These are phyloP conservation scores for Mortierella sp. DNA, from an alignment of 371 early-diverging fungal genomes.

Conservation along the genomic window DNA sequence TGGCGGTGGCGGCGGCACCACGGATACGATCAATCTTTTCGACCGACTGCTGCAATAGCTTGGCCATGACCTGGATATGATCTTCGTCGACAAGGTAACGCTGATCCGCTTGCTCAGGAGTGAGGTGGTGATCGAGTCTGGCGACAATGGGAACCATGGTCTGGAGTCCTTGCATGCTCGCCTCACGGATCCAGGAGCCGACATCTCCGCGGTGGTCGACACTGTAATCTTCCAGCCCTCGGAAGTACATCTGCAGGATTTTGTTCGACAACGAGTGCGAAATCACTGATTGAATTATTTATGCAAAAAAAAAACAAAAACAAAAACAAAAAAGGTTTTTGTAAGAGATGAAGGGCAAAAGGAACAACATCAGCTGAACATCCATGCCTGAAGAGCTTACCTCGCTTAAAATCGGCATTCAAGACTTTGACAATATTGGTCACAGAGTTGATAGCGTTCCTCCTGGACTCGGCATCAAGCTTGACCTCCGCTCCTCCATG, in stretches of 20 bases:
- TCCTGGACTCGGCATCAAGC: constrained; percentile 76
- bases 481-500: constrained; percentile 13
- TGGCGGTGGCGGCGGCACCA: constrained; percentile 72
- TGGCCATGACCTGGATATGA: constrained; percentile 61
- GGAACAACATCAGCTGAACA: not conserved
- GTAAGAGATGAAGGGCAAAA: not conserved
- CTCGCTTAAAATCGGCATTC: constrained; percentile 59
- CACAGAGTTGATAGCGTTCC: constrained; percentile 76
- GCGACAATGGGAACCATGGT: constrained; percentile 63
- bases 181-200: constrained; percentile 93
- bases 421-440: constrained; percentile 60
- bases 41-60: constrained; percentile 78
- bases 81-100: constrained; percentile 48
- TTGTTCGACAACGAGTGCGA: constrained; percentile 59
- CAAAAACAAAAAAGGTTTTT: not conserved
- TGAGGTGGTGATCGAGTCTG: constrained; percentile 50
- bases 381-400: constrained; percentile 43
- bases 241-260: constrained; percentile 63
- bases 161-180: constrained; percentile 74
- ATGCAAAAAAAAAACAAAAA: not conserved
- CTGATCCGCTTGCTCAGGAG: constrained; percentile 18
- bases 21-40: constrained; percentile 89
- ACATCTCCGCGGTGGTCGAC: constrained; percentile 95
- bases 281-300: constrained; percentile 46
- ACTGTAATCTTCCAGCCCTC: constrained; percentile 87